Conservation (phyloP, 768 basidiomycete genomes). For the Xerocomellus chrysenteron region DNA sequence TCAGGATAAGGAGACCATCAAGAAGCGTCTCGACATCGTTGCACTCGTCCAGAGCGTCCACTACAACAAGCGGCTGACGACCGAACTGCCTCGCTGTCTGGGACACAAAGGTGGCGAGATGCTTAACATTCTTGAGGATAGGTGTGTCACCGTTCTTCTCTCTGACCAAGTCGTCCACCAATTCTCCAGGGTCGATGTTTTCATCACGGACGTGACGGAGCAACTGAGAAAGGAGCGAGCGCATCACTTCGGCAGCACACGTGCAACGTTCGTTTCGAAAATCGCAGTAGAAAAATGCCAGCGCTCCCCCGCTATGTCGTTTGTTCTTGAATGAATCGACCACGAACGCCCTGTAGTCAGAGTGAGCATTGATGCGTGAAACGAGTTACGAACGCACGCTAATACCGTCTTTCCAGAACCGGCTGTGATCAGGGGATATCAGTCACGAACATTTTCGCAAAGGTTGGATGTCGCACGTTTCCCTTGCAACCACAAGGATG, state of each 20-base stretch:
- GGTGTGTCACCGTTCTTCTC: not conserved
- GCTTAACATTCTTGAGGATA: not conserved
- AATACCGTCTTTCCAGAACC: slow-evolving; percentile 21
- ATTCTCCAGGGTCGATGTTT: not conserved
- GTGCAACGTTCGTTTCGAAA: slow-evolving; percentile 7
- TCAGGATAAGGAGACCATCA: not conserved
- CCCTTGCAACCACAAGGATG: slow-evolving; percentile 17
- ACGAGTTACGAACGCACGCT: slow-evolving; percentile 3
- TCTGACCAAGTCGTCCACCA: not conserved
- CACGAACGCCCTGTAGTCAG: not conserved
- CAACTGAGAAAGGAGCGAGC: slow-evolving; percentile 17
- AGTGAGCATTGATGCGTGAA: not conserved
- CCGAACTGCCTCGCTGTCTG: not conserved
- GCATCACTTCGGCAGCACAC: slow-evolving; percentile 8
- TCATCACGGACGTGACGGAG: not conserved
- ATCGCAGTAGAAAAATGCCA: slow-evolving; percentile 21
- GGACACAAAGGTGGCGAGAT: slow-evolving; percentile 3
- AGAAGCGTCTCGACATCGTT: slow-evolving; percentile 8
- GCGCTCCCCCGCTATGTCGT: not conserved
- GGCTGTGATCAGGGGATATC: not conserved
- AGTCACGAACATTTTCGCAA: not conserved
- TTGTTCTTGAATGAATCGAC: slow-evolving; percentile 2
- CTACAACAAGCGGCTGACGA: slow-evolving; percentile 7
- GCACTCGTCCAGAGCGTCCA: slow-evolving; percentile 26
- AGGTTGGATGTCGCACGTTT: slow-evolving; percentile 9